phyloP scores from a whole-genome alignment of 495 filamentous ascomycete genomes.

The Penicillium turbatum region DNA sequence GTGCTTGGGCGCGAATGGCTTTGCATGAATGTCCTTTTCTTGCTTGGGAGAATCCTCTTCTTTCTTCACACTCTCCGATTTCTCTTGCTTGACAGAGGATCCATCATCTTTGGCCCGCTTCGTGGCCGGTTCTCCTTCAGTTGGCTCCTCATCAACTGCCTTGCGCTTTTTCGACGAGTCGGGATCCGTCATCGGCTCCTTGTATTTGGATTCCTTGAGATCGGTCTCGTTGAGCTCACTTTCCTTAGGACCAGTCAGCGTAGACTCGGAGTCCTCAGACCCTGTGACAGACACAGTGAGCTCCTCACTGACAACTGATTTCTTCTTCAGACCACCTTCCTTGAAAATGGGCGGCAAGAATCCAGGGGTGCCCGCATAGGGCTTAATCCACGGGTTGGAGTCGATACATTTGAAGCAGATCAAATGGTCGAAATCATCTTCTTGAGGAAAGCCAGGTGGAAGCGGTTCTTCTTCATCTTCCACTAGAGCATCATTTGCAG shows the following conservation, averaged over 20 bases:
- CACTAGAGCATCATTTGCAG: conserved; percentile 29
- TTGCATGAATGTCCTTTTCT: background rate
- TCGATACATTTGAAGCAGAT: conserved; percentile 94
- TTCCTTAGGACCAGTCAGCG: background rate
- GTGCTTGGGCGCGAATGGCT: conserved; percentile 33
- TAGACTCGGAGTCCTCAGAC: background rate
- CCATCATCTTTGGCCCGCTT: conserved; percentile 57
- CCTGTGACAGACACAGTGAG: background rate
- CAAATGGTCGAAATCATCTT: conserved; percentile 83
- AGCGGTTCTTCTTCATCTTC: conserved; percentile 56
- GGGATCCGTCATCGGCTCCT: conserved; percentile 5
- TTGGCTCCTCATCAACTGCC: conserved; percentile 51
- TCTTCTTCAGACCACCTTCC: conserved; percentile 25
- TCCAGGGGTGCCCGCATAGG: conserved; percentile 76
- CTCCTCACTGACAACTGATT: background rate
- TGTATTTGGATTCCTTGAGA: conserved; percentile 11
- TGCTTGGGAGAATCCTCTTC: conserved; percentile 21
- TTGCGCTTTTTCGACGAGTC: conserved; percentile 68
- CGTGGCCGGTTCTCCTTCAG: conserved; percentile 33
- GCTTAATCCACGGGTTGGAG: conserved; percentile 85
- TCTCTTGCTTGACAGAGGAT: conserved; percentile 1
- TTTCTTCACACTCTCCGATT: conserved; percentile 20
- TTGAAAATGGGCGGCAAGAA: conserved; percentile 70
- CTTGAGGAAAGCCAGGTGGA: conserved; percentile 79
- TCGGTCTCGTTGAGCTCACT: background rate